These are phyloP conservation scores for Camelina laxa DNA, from an alignment of 345 rosid genomes.

Conservation along the genomic window DNA sequence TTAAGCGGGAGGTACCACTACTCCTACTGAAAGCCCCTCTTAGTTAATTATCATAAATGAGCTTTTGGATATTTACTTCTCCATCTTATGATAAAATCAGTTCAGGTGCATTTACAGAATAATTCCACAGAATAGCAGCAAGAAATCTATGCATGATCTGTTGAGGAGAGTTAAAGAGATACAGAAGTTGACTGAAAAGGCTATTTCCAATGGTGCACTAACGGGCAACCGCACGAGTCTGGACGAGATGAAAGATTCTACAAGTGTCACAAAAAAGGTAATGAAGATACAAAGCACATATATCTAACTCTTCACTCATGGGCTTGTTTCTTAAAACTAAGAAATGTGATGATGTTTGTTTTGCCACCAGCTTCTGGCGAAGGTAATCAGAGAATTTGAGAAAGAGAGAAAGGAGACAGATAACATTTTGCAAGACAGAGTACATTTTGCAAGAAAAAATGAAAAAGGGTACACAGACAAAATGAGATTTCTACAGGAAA, in stretches of 20 bases:
- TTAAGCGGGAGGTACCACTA: conserved; percentile 1
- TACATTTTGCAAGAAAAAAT: neutral
- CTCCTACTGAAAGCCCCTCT: neutral
- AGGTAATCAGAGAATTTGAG: conserved; percentile 3
- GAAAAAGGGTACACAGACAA: conserved; percentile 3
- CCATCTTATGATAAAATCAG: conserved; percentile 5
- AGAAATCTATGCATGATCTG: conserved; percentile 23
- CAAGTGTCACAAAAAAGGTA: conserved; percentile 14
- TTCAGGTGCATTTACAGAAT: conserved; percentile 6
- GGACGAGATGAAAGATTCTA: neutral
- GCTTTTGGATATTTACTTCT: neutral
- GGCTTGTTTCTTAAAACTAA: conserved; percentile 3
- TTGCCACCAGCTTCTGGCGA: conserved; percentile 25
- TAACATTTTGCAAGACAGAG: neutral
- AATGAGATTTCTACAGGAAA: neutral
- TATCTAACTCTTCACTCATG: conserved; percentile 5
- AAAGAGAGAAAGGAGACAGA: neutral
- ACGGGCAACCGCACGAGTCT: neutral
- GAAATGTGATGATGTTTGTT: conserved; percentile 8
- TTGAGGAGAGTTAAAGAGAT: conserved; percentile 1
- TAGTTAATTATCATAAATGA: neutral
- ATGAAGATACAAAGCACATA: neutral
- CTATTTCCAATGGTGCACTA: conserved; percentile 15
- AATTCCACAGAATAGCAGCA: neutral
- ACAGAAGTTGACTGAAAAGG: neutral